phyloP scores from a whole-genome alignment of 2,329 filamentous ascomycete genomes.

The Cladobotryum mycophilum region DNA sequence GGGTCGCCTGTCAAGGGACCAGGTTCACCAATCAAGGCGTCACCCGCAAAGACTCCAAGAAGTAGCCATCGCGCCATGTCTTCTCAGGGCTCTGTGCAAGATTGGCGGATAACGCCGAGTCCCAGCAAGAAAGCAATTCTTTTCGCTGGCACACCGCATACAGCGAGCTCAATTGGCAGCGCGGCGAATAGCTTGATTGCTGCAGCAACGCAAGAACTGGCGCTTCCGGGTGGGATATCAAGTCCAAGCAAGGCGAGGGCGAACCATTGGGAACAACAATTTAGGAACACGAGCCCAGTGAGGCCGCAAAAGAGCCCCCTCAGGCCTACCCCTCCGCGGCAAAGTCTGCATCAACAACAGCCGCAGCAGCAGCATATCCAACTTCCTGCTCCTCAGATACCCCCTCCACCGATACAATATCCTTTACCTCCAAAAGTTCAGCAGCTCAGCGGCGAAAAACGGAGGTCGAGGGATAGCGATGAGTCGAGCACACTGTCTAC shows the following conservation, averaged over 20 bases:
- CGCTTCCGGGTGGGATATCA: constrained; percentile 31
- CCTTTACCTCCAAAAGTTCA: constrained; percentile 4
- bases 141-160: constrained; percentile 13
- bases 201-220: constrained; percentile 29
- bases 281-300: background rate
- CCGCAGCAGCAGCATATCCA: constrained; percentile 6
- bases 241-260: constrained; percentile 38
- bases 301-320: constrained; percentile 9
- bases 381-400: background rate
- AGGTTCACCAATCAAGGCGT: constrained; percentile 8
- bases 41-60: constrained; percentile 19
- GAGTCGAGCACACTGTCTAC: constrained; percentile 51
- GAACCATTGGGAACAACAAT: constrained; percentile 20
- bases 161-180: constrained; percentile 27
- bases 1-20: constrained; percentile 2
- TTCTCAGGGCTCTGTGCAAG: constrained; percentile 10
- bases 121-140: constrained; percentile 23
- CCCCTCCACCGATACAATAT: background rate
- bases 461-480: constrained; percentile 36
- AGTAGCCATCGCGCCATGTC: constrained; percentile 7
- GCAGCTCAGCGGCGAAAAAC: constrained; percentile 8
- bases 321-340: background rate
- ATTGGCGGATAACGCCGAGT: constrained; percentile 18
- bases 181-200: constrained; percentile 36
- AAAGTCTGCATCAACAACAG: background rate